phyloP scores from a whole-genome alignment of 2,329 filamentous ascomycete species.

The Alternaria atra region DNA sequence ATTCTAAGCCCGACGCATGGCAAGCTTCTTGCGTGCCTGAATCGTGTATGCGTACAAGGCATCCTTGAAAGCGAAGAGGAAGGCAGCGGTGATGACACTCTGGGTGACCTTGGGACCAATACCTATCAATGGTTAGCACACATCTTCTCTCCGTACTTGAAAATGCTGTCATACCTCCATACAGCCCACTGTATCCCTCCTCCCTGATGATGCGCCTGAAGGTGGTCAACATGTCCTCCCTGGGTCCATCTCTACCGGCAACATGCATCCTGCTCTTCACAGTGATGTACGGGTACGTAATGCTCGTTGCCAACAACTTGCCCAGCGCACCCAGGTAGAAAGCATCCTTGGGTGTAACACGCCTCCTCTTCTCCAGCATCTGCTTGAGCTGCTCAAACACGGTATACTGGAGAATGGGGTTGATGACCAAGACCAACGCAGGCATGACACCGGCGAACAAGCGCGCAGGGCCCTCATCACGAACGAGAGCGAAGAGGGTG shows the following conservation, averaged over 20 bases:
- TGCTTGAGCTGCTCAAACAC: constrained; percentile 99
- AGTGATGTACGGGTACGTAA: constrained; percentile 98
- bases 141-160: background rate
- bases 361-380: constrained; percentile 75
- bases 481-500: constrained; percentile 81
- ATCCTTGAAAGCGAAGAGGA: constrained; percentile 98
- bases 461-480: constrained; percentile 82
- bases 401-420: constrained; percentile 98
- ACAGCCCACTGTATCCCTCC: constrained; percentile 91
- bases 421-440: constrained; percentile 92
- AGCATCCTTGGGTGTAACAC: constrained; percentile 83
- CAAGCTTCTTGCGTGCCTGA: constrained; percentile 64
- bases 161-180: constrained; percentile 73
- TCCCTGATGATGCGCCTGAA: constrained; percentile 82
- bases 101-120: constrained; percentile 97
- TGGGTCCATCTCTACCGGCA: constrained; percentile 76
- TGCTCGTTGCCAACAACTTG: constrained; percentile 90
- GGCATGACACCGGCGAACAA: constrained; percentile 94
- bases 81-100: constrained; percentile 93
- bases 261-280: constrained; percentile 99
- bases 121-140: constrained; percentile 61
- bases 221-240: constrained; percentile 80
- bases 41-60: constrained; percentile 87
- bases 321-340: constrained; percentile 92
- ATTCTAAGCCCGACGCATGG: constrained; percentile 17